phyloP scores from a whole-genome alignment of 441 rosid genomes.

The Eugenia klotzschiana region DNA sequence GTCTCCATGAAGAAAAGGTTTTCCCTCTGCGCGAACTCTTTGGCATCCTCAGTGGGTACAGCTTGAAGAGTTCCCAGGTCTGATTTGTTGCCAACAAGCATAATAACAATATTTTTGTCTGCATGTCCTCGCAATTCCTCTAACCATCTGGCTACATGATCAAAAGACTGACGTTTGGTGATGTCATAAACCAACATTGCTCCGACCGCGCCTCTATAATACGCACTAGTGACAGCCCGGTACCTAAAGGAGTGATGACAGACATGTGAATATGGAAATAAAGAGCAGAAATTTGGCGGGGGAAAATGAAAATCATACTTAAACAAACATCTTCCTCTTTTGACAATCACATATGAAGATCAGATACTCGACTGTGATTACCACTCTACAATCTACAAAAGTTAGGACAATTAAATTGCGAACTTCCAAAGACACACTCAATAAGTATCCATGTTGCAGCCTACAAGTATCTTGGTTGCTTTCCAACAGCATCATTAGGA shows the following conservation, averaged over 20 bases:
- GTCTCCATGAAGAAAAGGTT: conserved; percentile 45
- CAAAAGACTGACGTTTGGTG: conserved; percentile 37
- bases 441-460: background rate
- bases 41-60: conserved; percentile 44
- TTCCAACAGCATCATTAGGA: background rate
- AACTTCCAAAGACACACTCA: background rate
- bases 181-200: conserved; percentile 56
- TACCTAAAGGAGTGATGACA: conserved; percentile 19
- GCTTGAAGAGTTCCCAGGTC: conserved; percentile 34
- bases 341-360: background rate
- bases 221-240: conserved; percentile 52
- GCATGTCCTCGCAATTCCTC: conserved; percentile 47
- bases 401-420: background rate
- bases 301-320: background rate
- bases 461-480: background rate
- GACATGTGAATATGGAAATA: background rate
- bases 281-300: background rate
- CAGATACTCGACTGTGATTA: background rate
- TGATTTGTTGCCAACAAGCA: conserved; percentile 48
- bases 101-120: conserved; percentile 36
- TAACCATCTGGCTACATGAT: conserved; percentile 40
- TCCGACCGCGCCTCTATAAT: conserved; percentile 53
- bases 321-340: background rate
- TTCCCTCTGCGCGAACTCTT: conserved; percentile 42
- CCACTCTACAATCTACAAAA: background rate